A percentile compares a stretch with the other conserved stretches of the same genome.
Evolutionary conservation across 2,329 filamentous ascomycete genomes (phyloP).

Genomic region (Penicillium rolfsii): DNA sequence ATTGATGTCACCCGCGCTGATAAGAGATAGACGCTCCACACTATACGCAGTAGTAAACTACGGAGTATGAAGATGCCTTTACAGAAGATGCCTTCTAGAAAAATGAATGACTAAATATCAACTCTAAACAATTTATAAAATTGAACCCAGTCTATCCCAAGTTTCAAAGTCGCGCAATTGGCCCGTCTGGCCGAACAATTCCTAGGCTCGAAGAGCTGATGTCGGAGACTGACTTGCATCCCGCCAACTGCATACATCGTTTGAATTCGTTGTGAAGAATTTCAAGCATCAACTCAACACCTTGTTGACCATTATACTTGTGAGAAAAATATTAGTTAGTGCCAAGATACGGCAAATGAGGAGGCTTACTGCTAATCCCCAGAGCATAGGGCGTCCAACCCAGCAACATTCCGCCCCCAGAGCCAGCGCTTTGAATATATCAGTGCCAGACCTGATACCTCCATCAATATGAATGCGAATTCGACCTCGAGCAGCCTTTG

Average conservation of each 20-base stretch:
- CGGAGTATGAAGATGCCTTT: too few relatives aligned
- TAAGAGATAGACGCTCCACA: conserved; percentile 15
- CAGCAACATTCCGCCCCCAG: conserved; percentile 40
- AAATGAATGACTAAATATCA: neutral
- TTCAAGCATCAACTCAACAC: conserved; percentile 37
- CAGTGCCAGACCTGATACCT: conserved; percentile 38
- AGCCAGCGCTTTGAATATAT: conserved; percentile 44
- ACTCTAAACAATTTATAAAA: too few relatives aligned
- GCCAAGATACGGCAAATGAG: neutral
- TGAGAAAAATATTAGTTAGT: neutral
- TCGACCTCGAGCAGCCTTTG: conserved; percentile 33
- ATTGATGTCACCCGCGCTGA: conserved; percentile 24
- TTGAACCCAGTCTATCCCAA: neutral
- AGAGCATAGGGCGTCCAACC: conserved; percentile 39
- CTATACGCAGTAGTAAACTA: too few relatives aligned
- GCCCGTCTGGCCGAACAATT: conserved; percentile 26
- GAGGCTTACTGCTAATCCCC: conserved; percentile 40
- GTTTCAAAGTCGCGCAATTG: conserved; percentile 26
- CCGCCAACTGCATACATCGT: conserved; percentile 35
- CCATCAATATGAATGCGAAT: conserved; percentile 41
- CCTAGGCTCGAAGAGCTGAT: conserved; percentile 28
- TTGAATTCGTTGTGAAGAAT: conserved; percentile 40
- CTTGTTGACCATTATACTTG: conserved; percentile 37
- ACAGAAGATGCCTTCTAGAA: neutral
- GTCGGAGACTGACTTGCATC: conserved; percentile 32